A percentile compares a stretch with the other conserved stretches of the same genome.
Evolutionary conservation across 208 protist species (phyloP).

Genomic region (Vickermania spadyakhi): DNA sequence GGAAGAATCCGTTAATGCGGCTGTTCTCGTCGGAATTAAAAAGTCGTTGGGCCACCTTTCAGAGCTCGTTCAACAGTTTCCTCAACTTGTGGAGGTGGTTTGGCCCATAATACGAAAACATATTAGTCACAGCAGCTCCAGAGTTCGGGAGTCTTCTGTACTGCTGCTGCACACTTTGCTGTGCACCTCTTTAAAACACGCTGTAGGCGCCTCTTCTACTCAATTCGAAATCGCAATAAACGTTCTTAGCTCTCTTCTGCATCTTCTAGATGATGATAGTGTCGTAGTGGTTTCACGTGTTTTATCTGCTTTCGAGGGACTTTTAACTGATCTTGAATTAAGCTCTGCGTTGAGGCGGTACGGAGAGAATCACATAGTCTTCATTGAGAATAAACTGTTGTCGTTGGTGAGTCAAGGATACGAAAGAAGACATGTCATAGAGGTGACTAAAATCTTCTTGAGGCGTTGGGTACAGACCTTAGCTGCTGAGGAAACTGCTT

Average conservation of each 20-base stretch:
- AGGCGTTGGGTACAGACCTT: slow-evolving; percentile 51
- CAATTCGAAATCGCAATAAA: slow-evolving; percentile 23
- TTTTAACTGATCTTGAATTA: slow-evolving; percentile 43
- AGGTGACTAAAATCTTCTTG: slow-evolving; percentile 51
- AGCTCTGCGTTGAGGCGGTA: slow-evolving; percentile 17
- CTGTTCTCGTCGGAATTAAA: slow-evolving; percentile 29
- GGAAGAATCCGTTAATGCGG: slow-evolving; percentile 15
- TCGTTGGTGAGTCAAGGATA: slow-evolving; percentile 13
- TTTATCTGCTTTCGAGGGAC: slow-evolving; percentile 51
- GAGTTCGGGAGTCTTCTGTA: slow-evolving; percentile 68
- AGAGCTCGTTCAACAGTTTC: slow-evolving; percentile 32
- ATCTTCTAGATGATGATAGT: slow-evolving; percentile 65
- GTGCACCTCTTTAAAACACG: not conserved
- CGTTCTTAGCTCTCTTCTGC: slow-evolving; percentile 58
- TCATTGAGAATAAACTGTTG: slow-evolving; percentile 63
- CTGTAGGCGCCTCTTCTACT: not conserved
- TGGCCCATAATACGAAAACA: slow-evolving; percentile 65
- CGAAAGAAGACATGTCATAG: slow-evolving; percentile 22
- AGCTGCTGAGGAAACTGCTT: not conserved
- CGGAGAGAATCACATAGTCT: slow-evolving; percentile 33
- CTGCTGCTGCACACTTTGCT: slow-evolving; percentile 66
- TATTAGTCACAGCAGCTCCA: slow-evolving; percentile 54
- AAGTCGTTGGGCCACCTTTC: slow-evolving; percentile 47
- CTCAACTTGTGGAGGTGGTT: slow-evolving; percentile 43
- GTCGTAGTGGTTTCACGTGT: slow-evolving; percentile 53